Base-by-base conservation (phyloP, 164 flowering plant genomes). In the Aristolochia contorta region DNA sequence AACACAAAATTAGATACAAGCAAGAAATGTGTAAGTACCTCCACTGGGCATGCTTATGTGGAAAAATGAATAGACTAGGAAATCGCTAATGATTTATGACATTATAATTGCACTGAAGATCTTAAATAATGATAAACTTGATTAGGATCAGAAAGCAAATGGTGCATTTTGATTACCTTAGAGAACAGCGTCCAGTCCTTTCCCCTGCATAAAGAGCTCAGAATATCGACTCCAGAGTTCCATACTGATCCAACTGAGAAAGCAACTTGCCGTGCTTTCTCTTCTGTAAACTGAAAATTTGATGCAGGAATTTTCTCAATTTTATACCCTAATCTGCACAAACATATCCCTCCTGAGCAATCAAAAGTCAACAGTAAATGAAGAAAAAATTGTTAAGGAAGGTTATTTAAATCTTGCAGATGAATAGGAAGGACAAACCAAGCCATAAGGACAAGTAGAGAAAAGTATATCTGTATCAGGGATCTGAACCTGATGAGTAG, bases 141-240 rank as follows among this genome's bases (percentile, higher is more conserved):
- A 43, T 8, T 8, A 19, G 25, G 13, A 49, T 14, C 15, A 60
- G 45, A 24, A 6, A 7, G 18, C 32, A 48, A 13, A 48, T 49
- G 46, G 5, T 23, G 46, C 62, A 16, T 25, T 16, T 16, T 59
- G 18, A 27, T 47, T 67, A 87, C 98, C 97, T 88, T 88, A 45
- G 84, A 58, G 60, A 87, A 93, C 3, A 93, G 72, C 32, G 37
- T 56, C 83, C 85, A 80, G 56, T 90, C 89, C 68, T 78, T 74
- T 47, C 97, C 99, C 61, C 59, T 79, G 82, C 82, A 86, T 71
- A 93, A 77, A 59, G 81, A 78, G 67, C 72, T 80, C 60, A 88
- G 69, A 66, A 61, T 64, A 47, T 62, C 58, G 47, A 82, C 78
- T 46, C 79, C 67, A 45, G 72, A 47, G 61, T 90, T 93, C 97